These are phyloP conservation scores for Pichia sp. DNA, from an alignment of 1,139 yeast genomes.

Conservation along the genomic window DNA sequence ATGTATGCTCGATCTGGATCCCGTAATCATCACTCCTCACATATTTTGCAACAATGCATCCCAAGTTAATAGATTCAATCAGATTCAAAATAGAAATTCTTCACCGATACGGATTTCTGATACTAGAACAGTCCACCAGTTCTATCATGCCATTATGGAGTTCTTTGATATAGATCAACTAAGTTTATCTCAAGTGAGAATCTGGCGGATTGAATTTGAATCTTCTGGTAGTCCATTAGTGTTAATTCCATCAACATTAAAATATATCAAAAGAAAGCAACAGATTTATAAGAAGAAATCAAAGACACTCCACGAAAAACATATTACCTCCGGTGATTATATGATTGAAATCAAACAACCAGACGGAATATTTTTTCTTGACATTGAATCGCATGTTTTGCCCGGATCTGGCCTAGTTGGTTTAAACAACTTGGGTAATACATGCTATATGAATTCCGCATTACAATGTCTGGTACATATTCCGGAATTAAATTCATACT, in stretches of 20 bases:
- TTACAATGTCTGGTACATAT: conserved; percentile 86
- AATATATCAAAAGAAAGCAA: conserved; percentile 16
- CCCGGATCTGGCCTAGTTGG: conserved; percentile 58
- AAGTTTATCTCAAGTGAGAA: conserved; percentile 22
- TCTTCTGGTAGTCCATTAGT: conserved; percentile 17
- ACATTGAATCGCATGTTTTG: conserved; percentile 21
- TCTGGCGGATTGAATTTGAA: conserved; percentile 23
- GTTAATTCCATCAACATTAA: conserved; percentile 18
- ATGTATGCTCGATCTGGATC: conserved; percentile 50
- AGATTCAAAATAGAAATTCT: neutral
- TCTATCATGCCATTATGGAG: conserved; percentile 26
- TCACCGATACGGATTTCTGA: conserved; percentile 20
- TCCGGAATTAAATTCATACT: conserved; percentile 80
- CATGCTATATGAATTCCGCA: conserved; percentile 97
- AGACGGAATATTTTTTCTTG: conserved; percentile 26
- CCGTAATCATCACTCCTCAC: conserved; percentile 53
- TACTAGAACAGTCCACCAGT: conserved; percentile 18
- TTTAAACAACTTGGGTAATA: conserved; percentile 80
- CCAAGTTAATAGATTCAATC: conserved; percentile 27
- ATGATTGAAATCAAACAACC: conserved; percentile 27
- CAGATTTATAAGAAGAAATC: conserved; percentile 24
- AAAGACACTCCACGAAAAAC: conserved; percentile 15
- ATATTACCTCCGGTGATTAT: conserved; percentile 22
- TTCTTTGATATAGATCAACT: conserved; percentile 28
- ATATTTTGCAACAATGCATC: conserved; percentile 36